These are phyloP conservation scores for Thalassia testudinum DNA, from an alignment of 116 monocot species.

Conservation along the genomic window DNA sequence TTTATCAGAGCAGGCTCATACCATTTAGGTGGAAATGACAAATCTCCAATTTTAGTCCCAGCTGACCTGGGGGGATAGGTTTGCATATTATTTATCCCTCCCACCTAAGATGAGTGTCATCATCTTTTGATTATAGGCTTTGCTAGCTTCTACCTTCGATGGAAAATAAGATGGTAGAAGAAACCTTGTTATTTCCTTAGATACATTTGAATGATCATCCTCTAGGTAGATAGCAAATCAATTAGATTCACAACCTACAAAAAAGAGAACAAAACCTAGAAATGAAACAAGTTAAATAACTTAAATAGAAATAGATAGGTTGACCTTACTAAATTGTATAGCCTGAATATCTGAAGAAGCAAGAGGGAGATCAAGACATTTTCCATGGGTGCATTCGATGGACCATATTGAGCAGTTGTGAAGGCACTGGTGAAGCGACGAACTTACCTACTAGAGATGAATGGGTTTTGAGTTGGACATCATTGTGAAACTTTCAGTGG, in stretches of 20 bases:
- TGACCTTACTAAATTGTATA: constrained; percentile 76
- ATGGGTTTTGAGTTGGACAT: constrained; percentile 38
- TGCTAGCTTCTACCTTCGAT: constrained; percentile 37
- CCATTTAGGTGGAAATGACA: too few species aligned
- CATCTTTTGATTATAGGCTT: constrained; percentile 61
- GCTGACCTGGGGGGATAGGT: too few species aligned
- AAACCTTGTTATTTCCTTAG: constrained; percentile 68
- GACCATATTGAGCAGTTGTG: constrained; percentile 36
- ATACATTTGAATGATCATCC: constrained; percentile 63
- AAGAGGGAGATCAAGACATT: constrained; percentile 58
- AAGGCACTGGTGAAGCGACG: constrained; percentile 54
- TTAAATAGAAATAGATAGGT: not conserved
- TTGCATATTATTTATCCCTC: too few species aligned
- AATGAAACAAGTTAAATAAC: not conserved
- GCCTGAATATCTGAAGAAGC: constrained; percentile 35
- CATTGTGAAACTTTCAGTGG: too few species aligned
- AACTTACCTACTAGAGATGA: constrained; percentile 91
- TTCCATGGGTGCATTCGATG: constrained; percentile 56
- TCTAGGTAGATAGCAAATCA: constrained; percentile 55
- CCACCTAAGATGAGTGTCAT: too few species aligned
- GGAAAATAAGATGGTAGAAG: constrained; percentile 91
- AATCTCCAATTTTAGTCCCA: too few species aligned
- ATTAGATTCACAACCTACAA: constrained; percentile 70
- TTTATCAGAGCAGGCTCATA: too few species aligned
- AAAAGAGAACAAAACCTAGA: constrained; percentile 1